Conservation (phyloP, 2,329 filamentous ascomycete species). For the Fusarium brevicatenulatum region DNA sequence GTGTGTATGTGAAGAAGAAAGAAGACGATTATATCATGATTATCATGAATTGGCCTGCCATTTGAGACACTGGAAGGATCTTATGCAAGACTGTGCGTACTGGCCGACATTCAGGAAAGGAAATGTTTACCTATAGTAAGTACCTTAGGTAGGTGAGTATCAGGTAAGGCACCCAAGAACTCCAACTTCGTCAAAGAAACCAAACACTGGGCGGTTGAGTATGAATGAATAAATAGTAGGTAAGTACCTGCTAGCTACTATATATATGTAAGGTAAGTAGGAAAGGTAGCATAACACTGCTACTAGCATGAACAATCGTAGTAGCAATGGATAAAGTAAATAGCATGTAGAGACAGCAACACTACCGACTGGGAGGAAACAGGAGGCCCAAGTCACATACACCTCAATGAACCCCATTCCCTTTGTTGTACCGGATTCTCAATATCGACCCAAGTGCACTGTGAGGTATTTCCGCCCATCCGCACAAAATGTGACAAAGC, state of each 20-base stretch:
- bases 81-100: neutral
- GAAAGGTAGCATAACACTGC: neutral
- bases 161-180: neutral
- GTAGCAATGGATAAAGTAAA: neutral
- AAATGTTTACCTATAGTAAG: neutral
- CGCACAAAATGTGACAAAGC: conserved; percentile 31
- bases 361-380: conserved; percentile 4
- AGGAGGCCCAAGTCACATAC: conserved; percentile 22
- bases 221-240: neutral
- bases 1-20: neutral
- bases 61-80: neutral
- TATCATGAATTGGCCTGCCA: conserved; percentile 8
- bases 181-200: neutral
- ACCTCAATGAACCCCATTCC: conserved; percentile 27
- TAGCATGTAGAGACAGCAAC: neutral
- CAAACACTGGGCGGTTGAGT: neutral
- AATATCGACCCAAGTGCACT: conserved; percentile 8
- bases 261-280: neutral
- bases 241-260: neutral
- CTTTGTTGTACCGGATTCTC: conserved; percentile 1
- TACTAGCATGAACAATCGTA: neutral
- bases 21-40: conserved; percentile 5
- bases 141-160: neutral
- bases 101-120: neutral
- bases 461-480: conserved; percentile 42